These are phyloP conservation scores for Eimeria acervulina DNA, from an alignment of 169 alveolate species.

Conservation along the genomic window DNA sequence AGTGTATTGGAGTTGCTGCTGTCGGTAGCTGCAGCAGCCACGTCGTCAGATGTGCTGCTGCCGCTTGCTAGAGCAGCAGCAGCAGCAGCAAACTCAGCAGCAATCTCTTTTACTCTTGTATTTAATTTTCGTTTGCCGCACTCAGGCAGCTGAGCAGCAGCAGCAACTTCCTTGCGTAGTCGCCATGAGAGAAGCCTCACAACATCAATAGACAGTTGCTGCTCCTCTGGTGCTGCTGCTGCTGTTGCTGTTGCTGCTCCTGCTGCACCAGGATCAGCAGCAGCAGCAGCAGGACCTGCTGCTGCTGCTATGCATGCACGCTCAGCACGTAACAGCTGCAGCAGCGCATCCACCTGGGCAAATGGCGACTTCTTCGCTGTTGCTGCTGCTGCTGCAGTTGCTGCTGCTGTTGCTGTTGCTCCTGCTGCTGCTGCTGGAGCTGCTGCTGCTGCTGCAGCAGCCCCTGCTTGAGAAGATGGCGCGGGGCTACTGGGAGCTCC, in stretches of 20 bases:
- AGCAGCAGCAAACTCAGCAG: too few species aligned
- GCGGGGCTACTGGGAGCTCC: too few species aligned
- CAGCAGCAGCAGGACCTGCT: too few species aligned
- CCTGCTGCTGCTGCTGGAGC: conserved; percentile 40
- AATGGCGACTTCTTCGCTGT: conserved; percentile 45
- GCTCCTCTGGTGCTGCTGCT: conserved; percentile 3
- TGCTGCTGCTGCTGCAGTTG: conserved; percentile 22
- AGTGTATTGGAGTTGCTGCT: too few species aligned
- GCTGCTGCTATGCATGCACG: background rate
- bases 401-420: conserved; percentile 38
- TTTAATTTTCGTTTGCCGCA: too few species aligned
- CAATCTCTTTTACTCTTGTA: too few species aligned
- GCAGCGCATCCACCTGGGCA: background rate
- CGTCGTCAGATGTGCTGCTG: too few species aligned
- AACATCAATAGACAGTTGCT: background rate
- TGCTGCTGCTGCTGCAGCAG: background rate
- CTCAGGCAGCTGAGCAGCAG: conserved; percentile 47
- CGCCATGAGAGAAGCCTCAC: background rate
- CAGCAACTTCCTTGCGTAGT: too few species aligned
- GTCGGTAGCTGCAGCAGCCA: too few species aligned
- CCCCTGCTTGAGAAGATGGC: too few species aligned
- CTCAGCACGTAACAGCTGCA: background rate
- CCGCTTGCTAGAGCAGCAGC: too few species aligned
- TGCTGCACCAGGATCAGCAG: background rate
- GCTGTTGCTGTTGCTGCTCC: background rate